Evolutionary conservation across 179 eudicot species (phyloP), one percentile per base, ranked within the genome.

Genomic region (Pouteria campechiana): DNA sequence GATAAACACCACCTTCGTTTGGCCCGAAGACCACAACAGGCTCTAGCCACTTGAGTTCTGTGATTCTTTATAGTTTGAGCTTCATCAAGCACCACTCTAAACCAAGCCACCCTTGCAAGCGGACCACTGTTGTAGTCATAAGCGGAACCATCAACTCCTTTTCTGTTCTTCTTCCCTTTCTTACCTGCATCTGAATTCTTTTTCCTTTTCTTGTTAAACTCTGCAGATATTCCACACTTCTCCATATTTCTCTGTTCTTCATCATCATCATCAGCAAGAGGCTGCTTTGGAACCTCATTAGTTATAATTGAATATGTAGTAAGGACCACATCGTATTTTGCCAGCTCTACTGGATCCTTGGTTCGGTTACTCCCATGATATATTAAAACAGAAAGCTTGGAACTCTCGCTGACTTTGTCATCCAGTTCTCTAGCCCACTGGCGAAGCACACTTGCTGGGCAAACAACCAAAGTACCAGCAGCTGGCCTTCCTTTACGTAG

Each of bases 11-110:
- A 92, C 51, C 99, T 69, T 41, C 69, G 70, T 59, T 92, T 92
- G n/a, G 99, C 99, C 67, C 93, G 68, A 48, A 92, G 78, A 48
- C 99, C 93, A 60, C 93, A 92, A 65, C 99, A 92, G 11, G 99
- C 84, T 74, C 94, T 73, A 61, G 99, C 92, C 19, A 83, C 76
- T 64, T 64, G 93, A 21, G 99, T 92, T 68, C 96, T 83, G 60
- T 83, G 92, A 54, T 92, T 92, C 34, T 92, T 92, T 34, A 87
- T 92, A 12, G 93, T 87, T 63, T 92, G 99, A 24, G 99, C 95
- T 75, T 92, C 99, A 73, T 92, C 99, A 42, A 92, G 51, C 44
- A 92, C 86, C 62, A 92, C 96, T 58, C 99, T 73, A 32, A 74
- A 74, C 96, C 99, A 92, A 57, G 57, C 62, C 44, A 83, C 96